Conservation (phyloP, 2,329 filamentous ascomycete genomes). For the Periglandula ipomoeae region DNA sequence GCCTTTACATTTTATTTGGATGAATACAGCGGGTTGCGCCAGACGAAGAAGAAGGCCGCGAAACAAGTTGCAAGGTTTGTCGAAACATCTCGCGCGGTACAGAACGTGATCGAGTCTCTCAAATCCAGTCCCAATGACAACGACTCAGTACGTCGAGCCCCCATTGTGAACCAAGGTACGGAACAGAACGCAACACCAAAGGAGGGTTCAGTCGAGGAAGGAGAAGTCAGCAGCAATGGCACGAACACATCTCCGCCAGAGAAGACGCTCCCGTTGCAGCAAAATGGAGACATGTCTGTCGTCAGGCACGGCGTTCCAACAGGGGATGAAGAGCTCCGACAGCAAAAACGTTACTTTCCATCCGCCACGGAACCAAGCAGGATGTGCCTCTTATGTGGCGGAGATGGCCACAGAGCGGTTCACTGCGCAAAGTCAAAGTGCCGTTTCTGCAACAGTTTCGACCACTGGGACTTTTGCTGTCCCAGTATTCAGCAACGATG, state of each 20-base stretch:
- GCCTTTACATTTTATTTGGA: constrained; percentile 24
- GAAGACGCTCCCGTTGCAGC: neutral
- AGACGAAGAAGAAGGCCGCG: constrained; percentile 22
- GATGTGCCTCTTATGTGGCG: constrained; percentile 44
- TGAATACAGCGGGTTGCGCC: constrained; percentile 19
- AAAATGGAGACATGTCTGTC: constrained; percentile 6
- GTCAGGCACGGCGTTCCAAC: constrained; percentile 16
- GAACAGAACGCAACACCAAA: neutral
- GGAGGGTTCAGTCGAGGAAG: constrained; percentile 3
- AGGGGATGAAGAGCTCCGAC: constrained; percentile 24
- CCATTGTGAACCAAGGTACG: neutral
- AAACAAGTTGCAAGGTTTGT: constrained; percentile 20
- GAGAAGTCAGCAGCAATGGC: constrained; percentile 1
- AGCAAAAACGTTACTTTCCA: constrained; percentile 43
- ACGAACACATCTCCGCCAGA: neutral
- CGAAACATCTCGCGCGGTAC: constrained; percentile 16
- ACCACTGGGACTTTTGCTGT: constrained; percentile 42
- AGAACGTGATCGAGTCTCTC: constrained; percentile 13
- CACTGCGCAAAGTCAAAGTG: constrained; percentile 39
- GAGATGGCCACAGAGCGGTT: constrained; percentile 33
- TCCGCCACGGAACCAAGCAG: constrained; percentile 30
- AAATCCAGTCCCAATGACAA: constrained; percentile 1
- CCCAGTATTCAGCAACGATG: constrained; percentile 40
- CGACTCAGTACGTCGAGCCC: neutral
- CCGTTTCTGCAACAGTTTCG: constrained; percentile 34